Percentiles rank a stretch among this genome's conserved stretches.
phyloP scores from a whole-genome alignment of 768 basidiomycete species.

The Suillus americanus region DNA sequence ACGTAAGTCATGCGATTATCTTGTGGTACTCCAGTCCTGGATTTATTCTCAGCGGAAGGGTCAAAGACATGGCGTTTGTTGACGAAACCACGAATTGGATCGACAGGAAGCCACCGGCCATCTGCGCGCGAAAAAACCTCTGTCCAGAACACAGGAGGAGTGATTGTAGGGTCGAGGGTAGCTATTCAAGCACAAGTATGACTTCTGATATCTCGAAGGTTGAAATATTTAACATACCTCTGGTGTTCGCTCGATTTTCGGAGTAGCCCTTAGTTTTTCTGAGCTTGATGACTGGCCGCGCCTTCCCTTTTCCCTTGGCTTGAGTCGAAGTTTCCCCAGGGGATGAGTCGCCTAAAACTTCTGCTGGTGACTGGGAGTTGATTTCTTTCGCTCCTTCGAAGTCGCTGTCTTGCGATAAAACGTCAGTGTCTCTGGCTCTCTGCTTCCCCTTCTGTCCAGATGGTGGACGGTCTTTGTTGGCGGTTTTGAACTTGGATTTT shows the following conservation, averaged over 20 bases:
- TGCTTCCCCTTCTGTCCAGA: conserved; percentile 1
- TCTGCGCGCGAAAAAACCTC: conserved; percentile 95
- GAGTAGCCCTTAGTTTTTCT: conserved; percentile 56
- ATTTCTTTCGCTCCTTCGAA: conserved; percentile 31
- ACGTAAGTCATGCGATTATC: conserved; percentile 94
- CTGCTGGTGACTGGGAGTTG: background rate
- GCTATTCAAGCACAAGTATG: conserved; percentile 22
- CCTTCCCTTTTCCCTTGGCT: conserved; percentile 60
- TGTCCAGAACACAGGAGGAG: conserved; percentile 93
- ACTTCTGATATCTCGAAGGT: background rate
- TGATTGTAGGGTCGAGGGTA: conserved; percentile 50
- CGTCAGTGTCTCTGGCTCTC: conserved; percentile 13
- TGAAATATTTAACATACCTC: conserved; percentile 7
- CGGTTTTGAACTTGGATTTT: conserved; percentile 47
- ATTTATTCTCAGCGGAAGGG: conserved; percentile 43
- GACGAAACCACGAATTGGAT: conserved; percentile 78
- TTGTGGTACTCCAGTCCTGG: conserved; percentile 24
- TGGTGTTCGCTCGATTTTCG: conserved; percentile 36
- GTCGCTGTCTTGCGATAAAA: conserved; percentile 38
- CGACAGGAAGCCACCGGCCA: conserved; percentile 89
- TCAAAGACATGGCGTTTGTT: conserved; percentile 83
- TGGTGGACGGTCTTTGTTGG: conserved; percentile 35
- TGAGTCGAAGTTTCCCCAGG: conserved; percentile 25
- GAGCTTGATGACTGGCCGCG: conserved; percentile 54
- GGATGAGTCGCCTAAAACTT: background rate